phyloP scores from a whole-genome alignment of 2,329 filamentous ascomycete genomes.

The Pyricularia sp. region DNA sequence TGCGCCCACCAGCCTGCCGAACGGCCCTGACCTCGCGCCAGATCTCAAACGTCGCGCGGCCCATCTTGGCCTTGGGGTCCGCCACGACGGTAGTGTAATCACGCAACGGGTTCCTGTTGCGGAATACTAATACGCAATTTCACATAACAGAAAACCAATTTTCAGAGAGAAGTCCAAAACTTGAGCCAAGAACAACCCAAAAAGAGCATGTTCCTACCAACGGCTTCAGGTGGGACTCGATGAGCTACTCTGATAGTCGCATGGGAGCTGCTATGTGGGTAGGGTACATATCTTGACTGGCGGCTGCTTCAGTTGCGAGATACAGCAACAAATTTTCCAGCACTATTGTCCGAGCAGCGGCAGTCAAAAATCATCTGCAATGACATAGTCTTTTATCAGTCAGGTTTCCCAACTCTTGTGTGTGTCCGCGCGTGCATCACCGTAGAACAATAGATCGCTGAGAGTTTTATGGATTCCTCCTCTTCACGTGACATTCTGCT shows the following conservation, averaged over 20 bases:
- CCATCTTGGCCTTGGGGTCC: slow-evolving; percentile 6
- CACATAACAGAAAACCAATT: too few species aligned
- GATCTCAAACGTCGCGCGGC: slow-evolving; percentile 24
- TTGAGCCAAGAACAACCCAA: neutral
- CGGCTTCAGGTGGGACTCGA: neutral
- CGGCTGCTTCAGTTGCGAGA: neutral
- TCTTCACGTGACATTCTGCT: neutral
- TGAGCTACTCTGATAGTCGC: neutral
- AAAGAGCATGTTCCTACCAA: neutral
- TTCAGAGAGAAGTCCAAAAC: too few species aligned
- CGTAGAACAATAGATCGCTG: neutral
- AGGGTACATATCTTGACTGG: neutral
- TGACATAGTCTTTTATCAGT: neutral
- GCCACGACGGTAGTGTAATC: slow-evolving; percentile 11
- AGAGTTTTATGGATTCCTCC: neutral
- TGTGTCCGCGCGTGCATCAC: neutral
- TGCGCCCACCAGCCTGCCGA: slow-evolving; percentile 23
- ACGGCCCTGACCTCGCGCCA: slow-evolving; percentile 29
- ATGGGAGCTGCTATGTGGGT: neutral
- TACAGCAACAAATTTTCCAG: neutral
- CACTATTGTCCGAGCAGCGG: neutral
- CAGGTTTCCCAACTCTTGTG: neutral
- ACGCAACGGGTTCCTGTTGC: too few species aligned
- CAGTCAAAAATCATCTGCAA: neutral
- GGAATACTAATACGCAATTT: too few species aligned